Evolutionary conservation across 768 basidiomycete species (phyloP).

Genomic region (Leccinum imitatum): DNA sequence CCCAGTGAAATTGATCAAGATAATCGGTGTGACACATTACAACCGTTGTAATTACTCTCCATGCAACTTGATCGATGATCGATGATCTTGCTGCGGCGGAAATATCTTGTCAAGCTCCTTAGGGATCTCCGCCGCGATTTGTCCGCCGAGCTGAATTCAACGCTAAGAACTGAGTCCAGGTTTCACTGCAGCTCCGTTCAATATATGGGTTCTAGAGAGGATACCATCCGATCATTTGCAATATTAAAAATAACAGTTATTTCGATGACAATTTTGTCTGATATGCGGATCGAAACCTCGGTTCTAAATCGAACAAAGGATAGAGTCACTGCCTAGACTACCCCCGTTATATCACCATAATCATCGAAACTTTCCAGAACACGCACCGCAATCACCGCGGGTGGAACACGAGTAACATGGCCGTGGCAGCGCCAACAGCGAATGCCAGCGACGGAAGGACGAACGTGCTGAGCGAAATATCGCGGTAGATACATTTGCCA

Average conservation of each 20-base stretch:
- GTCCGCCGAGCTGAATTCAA: background rate
- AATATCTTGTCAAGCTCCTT: background rate
- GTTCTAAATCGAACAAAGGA: background rate
- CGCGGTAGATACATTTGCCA: conserved; percentile 1
- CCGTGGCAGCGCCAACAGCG: conserved; percentile 42
- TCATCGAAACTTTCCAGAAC: background rate
- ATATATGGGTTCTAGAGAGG: no score
- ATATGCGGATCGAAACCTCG: background rate
- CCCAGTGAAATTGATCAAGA: background rate
- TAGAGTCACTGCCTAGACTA: conserved; percentile 1
- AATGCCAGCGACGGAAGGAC: conserved; percentile 40
- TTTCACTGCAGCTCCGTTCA: background rate
- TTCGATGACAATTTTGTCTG: background rate
- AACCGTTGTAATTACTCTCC: no score
- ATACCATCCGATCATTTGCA: background rate
- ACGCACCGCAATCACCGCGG: conserved; percentile 29
- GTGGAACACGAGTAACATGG: conserved; percentile 31
- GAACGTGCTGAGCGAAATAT: conserved; percentile 12
- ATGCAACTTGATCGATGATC: background rate
- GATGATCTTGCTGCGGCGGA: background rate
- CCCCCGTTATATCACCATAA: background rate
- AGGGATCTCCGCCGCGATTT: background rate
- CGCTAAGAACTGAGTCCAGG: background rate
- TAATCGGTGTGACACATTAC: no score
- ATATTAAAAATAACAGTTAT: background rate